These are phyloP conservation scores for Betula pendula DNA, from an alignment of 306 rosid species.

Conservation along the genomic window DNA sequence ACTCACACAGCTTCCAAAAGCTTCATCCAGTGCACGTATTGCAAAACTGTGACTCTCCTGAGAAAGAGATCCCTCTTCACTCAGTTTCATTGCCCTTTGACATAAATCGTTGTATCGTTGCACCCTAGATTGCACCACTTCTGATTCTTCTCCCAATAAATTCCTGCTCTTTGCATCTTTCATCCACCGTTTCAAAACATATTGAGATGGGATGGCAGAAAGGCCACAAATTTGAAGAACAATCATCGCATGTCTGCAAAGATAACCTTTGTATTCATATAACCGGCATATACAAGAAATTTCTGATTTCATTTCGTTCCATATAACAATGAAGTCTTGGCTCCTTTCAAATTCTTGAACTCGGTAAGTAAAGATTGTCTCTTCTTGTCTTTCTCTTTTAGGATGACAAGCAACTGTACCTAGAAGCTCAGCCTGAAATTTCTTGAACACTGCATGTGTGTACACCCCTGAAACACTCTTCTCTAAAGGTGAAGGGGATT, in stretches of 20 bases:
- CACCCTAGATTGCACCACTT: conserved; percentile 57
- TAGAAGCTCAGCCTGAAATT: conserved; percentile 89
- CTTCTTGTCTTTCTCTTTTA: conserved; percentile 76
- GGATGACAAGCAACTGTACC: conserved; percentile 98
- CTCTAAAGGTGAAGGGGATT: conserved; percentile 95
- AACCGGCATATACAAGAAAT: conserved; percentile 79
- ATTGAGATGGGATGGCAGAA: conserved; percentile 73
- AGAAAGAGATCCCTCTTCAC: conserved; percentile 84
- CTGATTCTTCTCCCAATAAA: conserved; percentile 63
- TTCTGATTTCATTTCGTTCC: conserved; percentile 71
- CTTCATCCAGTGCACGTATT: conserved; percentile 67
- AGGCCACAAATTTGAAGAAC: conserved; percentile 89
- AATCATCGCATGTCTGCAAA: conserved; percentile 92
- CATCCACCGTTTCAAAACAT: conserved; percentile 90
- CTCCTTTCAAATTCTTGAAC: conserved; percentile 85
- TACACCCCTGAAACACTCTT: conserved; percentile 79
- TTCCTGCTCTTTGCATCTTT: conserved; percentile 77
- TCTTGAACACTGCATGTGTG: conserved; percentile 85
- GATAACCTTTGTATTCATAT: conserved; percentile 92
- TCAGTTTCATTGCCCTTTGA: conserved; percentile 72
- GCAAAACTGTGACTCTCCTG: conserved; percentile 85
- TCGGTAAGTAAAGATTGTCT: conserved; percentile 44
- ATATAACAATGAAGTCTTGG: conserved; percentile 64
- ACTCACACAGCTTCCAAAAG: conserved; percentile 62
- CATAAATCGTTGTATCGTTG: conserved; percentile 78